Conservation (phyloP, 2,329 filamentous ascomycete genomes). For the Pseudopyrenochaeta lycopersici region DNA sequence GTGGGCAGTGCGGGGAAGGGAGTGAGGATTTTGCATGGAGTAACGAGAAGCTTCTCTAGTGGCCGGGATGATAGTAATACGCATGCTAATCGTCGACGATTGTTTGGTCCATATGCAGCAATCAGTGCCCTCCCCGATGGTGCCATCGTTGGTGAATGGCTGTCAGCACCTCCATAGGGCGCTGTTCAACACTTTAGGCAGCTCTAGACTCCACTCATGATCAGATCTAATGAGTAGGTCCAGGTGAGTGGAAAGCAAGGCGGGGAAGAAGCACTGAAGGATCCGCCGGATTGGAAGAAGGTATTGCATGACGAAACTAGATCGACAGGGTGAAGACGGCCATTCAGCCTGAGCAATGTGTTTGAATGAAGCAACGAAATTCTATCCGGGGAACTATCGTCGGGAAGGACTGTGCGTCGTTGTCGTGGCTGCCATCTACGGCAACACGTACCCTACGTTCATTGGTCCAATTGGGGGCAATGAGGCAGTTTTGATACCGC, state of each 20-base stretch:
- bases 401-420: constrained; percentile 19
- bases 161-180: constrained; percentile 10
- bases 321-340: constrained; percentile 2
- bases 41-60: constrained; percentile 19
- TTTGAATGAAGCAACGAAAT: constrained; percentile 1
- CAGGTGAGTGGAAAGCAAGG: constrained; percentile 13
- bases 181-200: constrained; percentile 3
- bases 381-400: constrained; percentile 4
- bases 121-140: constrained; percentile 23
- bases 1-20: constrained; percentile 13
- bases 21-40: constrained; percentile 27
- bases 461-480: constrained; percentile 33
- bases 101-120: constrained; percentile 30
- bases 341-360: constrained; percentile 11
- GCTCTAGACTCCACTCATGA: constrained; percentile 1
- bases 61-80: constrained; percentile 10
- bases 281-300: constrained; percentile 14
- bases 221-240: background rate
- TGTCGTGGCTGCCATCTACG: constrained; percentile 31
- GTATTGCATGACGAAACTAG: constrained; percentile 15
- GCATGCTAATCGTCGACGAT: constrained; percentile 28
- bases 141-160: constrained; percentile 18
- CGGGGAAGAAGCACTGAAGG: constrained; percentile 10
- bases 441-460: constrained; percentile 39
- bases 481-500: constrained; percentile 17